Base-by-base conservation (phyloP, 2,329 filamentous ascomycete species). In the Blumeria graminis region DNA sequence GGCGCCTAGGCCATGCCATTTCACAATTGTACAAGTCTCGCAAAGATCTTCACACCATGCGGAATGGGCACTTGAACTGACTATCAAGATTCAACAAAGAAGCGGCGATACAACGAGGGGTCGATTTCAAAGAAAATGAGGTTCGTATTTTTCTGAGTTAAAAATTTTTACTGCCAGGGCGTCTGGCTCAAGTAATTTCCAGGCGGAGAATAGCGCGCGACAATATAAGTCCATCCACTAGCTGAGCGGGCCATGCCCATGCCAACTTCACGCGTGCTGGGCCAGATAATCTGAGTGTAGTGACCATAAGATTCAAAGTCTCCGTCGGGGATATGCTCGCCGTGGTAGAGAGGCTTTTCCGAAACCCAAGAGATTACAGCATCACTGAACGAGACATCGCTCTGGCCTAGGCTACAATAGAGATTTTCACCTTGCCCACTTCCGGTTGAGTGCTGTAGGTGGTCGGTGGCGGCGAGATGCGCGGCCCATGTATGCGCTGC, bases 261-360 rank as follows among this genome's bases (percentile, higher is more conserved):
- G 8, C 57, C 57, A 18, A 58, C 55, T 3, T 57, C 36, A 6
- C 55, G 53, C 9, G 51, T 55, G 1, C 13, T 16, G 3, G 57
- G 57, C 57, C 57, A 58, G 18, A 58, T 57, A 16, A 57, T 36
- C 51, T 58, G 57, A 6, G 57, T 56, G 36, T 58, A 58, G 28
- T 58, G 57, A 39, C 57, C 57, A 48, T 56, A 58, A 3, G n/a
- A n/a, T 34, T 14, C 33, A 35, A 55, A 55, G 41, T 56, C 45
- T 16, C 57, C 55, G 3, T 50, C 50, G 14, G n/a, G 48, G 43
- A 58, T 55, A 14, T 50, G 51, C 18, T 57, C 55, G 14, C 57
- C 57, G 13, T 43, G 51, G 28, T 56, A 58, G 9, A 53, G n/a
- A 8, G 32, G 13, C 46, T 55, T 58, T 48, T 58, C 57, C 11